A percentile compares a stretch with the other conserved stretches of the same genome.
These are phyloP conservation scores for Potentilla sterilis DNA, from an alignment of 306 rosid genomes.

Conservation along the genomic window DNA sequence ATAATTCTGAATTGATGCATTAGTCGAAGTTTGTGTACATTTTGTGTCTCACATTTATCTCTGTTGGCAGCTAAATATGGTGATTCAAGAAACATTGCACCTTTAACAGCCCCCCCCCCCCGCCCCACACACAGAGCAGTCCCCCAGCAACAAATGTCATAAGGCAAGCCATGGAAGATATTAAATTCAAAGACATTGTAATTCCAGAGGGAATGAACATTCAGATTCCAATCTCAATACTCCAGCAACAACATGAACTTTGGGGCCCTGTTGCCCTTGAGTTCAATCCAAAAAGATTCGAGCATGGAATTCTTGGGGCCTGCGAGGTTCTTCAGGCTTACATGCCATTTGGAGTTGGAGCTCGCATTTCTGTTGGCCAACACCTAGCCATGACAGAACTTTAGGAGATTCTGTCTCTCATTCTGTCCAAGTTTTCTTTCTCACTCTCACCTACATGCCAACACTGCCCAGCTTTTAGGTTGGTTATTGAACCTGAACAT, in stretches of 20 bases:
- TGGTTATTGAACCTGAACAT: constrained; percentile 31
- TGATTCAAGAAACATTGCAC: constrained; percentile 59
- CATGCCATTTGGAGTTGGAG: constrained; percentile 51
- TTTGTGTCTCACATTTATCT: not conserved
- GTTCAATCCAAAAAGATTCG: constrained; percentile 54
- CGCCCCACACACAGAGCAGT: no score
- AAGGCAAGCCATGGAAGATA: constrained; percentile 37
- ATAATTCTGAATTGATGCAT: not conserved
- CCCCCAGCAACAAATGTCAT: constrained; percentile 28
- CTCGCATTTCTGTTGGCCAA: constrained; percentile 48
- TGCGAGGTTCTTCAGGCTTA: constrained; percentile 47
- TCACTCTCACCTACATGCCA: constrained; percentile 19
- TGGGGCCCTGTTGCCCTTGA: constrained; percentile 50
- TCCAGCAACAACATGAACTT: constrained; percentile 36
- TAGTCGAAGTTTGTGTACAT: no score
- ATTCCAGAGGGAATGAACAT: constrained; percentile 57
- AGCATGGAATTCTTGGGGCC: constrained; percentile 44
- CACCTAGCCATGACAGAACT: constrained; percentile 50
- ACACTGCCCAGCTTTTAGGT: constrained; percentile 28
- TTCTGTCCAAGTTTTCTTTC: constrained; percentile 22
- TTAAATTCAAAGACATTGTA: constrained; percentile 31
- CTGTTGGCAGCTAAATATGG: constrained; percentile 46
- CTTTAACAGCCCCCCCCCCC: no score
- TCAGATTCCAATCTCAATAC: constrained; percentile 44
- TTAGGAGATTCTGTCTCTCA: constrained; percentile 40